Evolutionary conservation across 345 rosid genomes (phyloP).

Genomic region (Arabis alpina): DNA sequence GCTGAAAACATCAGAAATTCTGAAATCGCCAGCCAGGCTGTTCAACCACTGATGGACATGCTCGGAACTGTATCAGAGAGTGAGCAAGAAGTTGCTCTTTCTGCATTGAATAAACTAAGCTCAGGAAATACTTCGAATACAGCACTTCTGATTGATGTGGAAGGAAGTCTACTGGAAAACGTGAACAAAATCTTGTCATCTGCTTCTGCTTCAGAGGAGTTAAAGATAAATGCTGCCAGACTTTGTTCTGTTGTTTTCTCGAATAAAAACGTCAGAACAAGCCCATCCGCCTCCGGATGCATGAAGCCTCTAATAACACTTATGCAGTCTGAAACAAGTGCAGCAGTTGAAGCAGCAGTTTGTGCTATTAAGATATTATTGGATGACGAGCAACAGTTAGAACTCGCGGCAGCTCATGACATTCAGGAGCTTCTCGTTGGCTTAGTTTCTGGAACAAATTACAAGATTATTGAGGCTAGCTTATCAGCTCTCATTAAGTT

Average conservation of each 20-base stretch:
- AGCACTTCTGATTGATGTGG: constrained; percentile 54
- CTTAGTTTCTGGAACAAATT: constrained; percentile 65
- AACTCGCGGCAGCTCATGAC: constrained; percentile 63
- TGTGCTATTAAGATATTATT: constrained; percentile 75
- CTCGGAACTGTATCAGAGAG: constrained; percentile 69
- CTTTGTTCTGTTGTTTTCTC: constrained; percentile 69
- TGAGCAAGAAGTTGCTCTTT: constrained; percentile 79
- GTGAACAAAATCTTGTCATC: constrained; percentile 64
- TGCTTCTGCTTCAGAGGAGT: constrained; percentile 61
- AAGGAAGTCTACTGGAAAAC: constrained; percentile 67
- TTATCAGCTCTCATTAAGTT: constrained; percentile 74
- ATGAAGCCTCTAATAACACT: constrained; percentile 64
- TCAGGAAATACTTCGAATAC: constrained; percentile 61
- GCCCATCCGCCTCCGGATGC: constrained; percentile 63
- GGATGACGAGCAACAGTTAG: constrained; percentile 72
- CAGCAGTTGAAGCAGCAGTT: constrained; percentile 67
- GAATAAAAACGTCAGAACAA: constrained; percentile 55
- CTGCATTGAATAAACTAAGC: constrained; percentile 71
- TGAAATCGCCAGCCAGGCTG: constrained; percentile 75
- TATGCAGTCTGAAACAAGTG: constrained; percentile 56
- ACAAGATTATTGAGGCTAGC: constrained; percentile 72
- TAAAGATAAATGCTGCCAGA: constrained; percentile 76
- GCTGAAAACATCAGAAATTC: constrained; percentile 71
- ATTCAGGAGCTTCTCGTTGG: constrained; percentile 67
- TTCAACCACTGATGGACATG: constrained; percentile 87